Evolutionary conservation across 306 rosid species (phyloP).

Genomic region (Gastrolobium villosum): DNA sequence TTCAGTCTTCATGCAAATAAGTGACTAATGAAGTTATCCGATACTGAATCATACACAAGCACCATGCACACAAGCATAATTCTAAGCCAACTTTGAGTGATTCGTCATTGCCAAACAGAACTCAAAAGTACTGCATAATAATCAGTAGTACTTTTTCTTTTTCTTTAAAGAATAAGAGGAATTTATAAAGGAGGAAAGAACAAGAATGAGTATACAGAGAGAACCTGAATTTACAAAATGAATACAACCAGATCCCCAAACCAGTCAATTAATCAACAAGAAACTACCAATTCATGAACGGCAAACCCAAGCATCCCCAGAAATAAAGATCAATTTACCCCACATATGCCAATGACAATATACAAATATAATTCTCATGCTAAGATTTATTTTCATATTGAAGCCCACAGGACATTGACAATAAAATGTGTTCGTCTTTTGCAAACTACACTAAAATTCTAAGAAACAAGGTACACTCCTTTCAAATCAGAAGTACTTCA

Average conservation of each 20-base stretch:
- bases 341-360: conserved; percentile 25
- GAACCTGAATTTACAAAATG: conserved; percentile 28
- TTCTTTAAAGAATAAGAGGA: conserved; percentile 9
- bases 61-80: too few relatives aligned
- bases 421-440: conserved; percentile 9
- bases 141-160: neutral
- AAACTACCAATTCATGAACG: neutral
- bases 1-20: conserved; percentile 11
- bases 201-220: conserved; percentile 9
- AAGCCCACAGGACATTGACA: conserved; percentile 10
- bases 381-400: conserved; percentile 30
- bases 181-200: neutral
- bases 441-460: conserved; percentile 20
- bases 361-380: conserved; percentile 14
- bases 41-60: too few relatives aligned
- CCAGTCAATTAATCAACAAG: conserved; percentile 22
- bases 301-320: conserved; percentile 29
- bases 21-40: neutral
- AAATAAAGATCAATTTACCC: conserved; percentile 4
- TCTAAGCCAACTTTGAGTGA: too few relatives aligned
- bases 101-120: neutral
- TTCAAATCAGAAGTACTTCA: conserved; percentile 3
- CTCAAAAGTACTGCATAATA: conserved; percentile 5
- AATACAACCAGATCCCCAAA: neutral
- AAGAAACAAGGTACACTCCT: neutral